Conservation (phyloP, 495 filamentous ascomycete species). For the Aspergillus kassunensis region DNA sequence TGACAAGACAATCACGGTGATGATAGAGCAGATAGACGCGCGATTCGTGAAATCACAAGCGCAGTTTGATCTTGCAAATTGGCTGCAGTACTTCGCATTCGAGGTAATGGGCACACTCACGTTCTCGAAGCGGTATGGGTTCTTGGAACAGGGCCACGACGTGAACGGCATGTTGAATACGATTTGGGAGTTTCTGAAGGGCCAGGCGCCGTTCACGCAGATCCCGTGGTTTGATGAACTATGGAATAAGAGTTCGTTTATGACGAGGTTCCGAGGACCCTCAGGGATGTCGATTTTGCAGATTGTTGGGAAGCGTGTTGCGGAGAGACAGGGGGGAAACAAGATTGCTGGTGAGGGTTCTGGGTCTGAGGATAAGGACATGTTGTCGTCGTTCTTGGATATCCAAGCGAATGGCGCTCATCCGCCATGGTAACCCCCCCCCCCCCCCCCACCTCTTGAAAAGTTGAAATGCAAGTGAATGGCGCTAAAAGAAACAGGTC, state of each 20-base stretch:
- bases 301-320: not conserved
- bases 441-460: not conserved
- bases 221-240: slow-evolving; percentile 36
- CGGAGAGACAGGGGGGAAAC: not conserved
- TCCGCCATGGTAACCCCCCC: slow-evolving; percentile 13
- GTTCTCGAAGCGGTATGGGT: not conserved
- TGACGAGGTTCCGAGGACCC: not conserved
- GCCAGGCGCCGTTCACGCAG: slow-evolving; percentile 19
- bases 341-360: not conserved
- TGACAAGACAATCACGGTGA: not conserved
- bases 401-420: slow-evolving; percentile 10
- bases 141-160: not conserved
- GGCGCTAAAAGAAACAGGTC: slow-evolving; percentile 1
- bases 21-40: not conserved
- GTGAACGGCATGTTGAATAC: slow-evolving; percentile 1
- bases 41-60: not conserved
- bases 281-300: slow-evolving; percentile 2
- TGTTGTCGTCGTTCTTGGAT: slow-evolving; percentile 21
- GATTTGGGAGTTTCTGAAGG: not conserved
- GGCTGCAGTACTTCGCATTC: slow-evolving; percentile 8
- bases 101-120: slow-evolving; percentile 5
- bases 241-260: slow-evolving; percentile 23
- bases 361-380: slow-evolving; percentile 20
- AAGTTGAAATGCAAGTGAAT: too few species aligned
- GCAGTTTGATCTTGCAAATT: not conserved